A percentile compares a stretch with the other conserved stretches of the same genome.
Conservation (phyloP, 257 asterid species). For the Lantana camara region DNA sequence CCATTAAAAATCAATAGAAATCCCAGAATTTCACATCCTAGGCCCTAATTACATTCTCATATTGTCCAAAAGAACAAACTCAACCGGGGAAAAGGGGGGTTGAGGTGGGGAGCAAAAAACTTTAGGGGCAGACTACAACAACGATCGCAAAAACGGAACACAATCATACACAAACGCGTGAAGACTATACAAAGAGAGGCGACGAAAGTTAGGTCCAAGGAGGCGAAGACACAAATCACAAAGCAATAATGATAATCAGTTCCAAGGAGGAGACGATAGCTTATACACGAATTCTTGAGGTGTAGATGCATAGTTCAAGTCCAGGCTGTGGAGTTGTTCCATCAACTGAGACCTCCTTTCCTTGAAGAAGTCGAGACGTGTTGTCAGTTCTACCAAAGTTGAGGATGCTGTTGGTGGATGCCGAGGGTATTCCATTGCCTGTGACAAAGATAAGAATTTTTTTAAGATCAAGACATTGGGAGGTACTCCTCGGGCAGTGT, state of each 20-base stretch:
- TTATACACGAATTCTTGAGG: conserved; percentile 67
- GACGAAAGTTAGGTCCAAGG: conserved; percentile 63
- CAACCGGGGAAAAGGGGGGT: background rate
- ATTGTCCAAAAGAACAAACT: conserved; percentile 23
- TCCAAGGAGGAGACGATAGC: conserved; percentile 88
- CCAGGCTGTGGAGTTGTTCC: conserved; percentile 93
- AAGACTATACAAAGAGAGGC: conserved; percentile 45
- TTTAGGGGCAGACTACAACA: background rate
- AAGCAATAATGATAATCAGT: conserved; percentile 37
- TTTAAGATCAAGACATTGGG: background rate
- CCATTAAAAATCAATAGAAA: background rate
- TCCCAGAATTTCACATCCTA: conserved; percentile 15
- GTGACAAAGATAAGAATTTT: conserved; percentile 1
- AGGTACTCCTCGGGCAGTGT: too few relatives aligned
- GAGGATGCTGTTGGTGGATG: conserved; percentile 68
- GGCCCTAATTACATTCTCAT: conserved; percentile 34
- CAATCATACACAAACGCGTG: conserved; percentile 33
- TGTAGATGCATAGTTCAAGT: conserved; percentile 63
- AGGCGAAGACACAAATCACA: conserved; percentile 51
- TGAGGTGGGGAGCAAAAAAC: background rate
- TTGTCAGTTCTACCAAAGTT: conserved; percentile 79
- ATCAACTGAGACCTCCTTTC: conserved; percentile 96
- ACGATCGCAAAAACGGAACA: conserved; percentile 17
- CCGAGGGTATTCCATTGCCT: conserved; percentile 63
- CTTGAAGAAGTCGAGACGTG: conserved; percentile 93